These are phyloP conservation scores for Raphanus sativus DNA, from an alignment of 345 rosid genomes.

Conservation along the genomic window DNA sequence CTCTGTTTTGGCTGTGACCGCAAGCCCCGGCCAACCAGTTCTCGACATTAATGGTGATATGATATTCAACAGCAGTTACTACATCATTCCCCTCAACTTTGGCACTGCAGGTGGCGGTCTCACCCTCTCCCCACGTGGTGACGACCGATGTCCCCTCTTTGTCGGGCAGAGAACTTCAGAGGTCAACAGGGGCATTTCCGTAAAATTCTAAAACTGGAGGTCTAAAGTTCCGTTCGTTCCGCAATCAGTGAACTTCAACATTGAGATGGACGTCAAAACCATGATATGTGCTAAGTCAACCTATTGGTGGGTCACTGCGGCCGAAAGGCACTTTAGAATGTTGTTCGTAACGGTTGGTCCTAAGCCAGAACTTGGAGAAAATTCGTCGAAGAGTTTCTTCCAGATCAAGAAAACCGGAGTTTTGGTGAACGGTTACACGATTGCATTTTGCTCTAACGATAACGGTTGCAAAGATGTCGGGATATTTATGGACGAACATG, in stretches of 20 bases:
- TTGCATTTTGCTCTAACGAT: too few relatives aligned
- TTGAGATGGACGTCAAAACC: too few relatives aligned
- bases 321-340: background rate
- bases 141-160: background rate
- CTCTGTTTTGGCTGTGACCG: background rate
- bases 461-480: too few relatives aligned
- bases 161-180: background rate
- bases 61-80: background rate
- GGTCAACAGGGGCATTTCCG: background rate
- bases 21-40: background rate
- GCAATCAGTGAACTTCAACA: too few relatives aligned
- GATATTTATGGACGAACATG: slow-evolving; percentile 33
- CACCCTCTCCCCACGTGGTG: background rate
- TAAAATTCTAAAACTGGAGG: background rate
- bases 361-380: slow-evolving; percentile 33
- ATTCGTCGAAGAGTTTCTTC: slow-evolving; percentile 17
- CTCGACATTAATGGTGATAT: background rate
- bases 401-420: too few relatives aligned
- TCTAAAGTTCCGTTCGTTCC: too few relatives aligned
- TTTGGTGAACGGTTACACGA: too few relatives aligned
- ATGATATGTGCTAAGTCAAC: background rate
- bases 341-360: slow-evolving; percentile 42
- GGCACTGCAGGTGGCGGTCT: slow-evolving; percentile 13
- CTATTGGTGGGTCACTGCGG: slow-evolving; percentile 3
- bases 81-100: background rate